These are phyloP conservation scores for Ceratorhiza oryzae-sativae DNA, from an alignment of 1,284 basidiomycete genomes.

Conservation along the genomic window DNA sequence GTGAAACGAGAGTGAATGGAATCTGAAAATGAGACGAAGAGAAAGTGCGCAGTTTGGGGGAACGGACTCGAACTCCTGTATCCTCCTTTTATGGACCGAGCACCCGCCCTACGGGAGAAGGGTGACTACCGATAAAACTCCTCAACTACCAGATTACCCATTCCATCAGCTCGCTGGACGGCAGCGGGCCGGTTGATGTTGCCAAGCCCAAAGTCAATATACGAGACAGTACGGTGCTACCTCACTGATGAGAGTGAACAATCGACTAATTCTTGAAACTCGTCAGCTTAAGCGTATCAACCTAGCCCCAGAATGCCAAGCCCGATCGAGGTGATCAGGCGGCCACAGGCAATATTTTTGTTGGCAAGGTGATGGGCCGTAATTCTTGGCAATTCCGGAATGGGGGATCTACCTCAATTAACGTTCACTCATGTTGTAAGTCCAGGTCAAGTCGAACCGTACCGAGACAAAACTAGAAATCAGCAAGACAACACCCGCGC, in stretches of 20 bases:
- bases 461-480: too few species aligned
- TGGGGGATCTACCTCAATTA: too few species aligned
- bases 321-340: neutral
- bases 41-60: slow-evolving; percentile 27
- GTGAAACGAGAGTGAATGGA: slow-evolving; percentile 23
- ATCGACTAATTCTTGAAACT: neutral
- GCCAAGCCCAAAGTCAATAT: slow-evolving; percentile 23
- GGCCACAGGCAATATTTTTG: neutral
- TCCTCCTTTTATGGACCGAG: slow-evolving; percentile 15
- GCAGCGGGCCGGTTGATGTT: slow-evolving; percentile 15
- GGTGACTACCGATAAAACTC: neutral
- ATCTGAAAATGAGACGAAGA: slow-evolving; percentile 2
- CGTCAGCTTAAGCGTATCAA: neutral
- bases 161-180: neutral
- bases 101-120: slow-evolving; percentile 3
- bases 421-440: too few species aligned
- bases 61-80: too few species aligned
- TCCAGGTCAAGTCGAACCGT: too few species aligned
- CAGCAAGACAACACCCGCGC: too few species aligned
- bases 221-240: too few species aligned
- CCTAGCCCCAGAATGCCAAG: slow-evolving; percentile 4
- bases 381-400: too few species aligned
- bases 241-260: neutral
- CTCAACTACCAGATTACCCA: neutral
- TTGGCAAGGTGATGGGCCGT: too few species aligned